phyloP scores from a whole-genome alignment of 225 moss, liverwort and hornwort species.

The Bryum argenteum region DNA sequence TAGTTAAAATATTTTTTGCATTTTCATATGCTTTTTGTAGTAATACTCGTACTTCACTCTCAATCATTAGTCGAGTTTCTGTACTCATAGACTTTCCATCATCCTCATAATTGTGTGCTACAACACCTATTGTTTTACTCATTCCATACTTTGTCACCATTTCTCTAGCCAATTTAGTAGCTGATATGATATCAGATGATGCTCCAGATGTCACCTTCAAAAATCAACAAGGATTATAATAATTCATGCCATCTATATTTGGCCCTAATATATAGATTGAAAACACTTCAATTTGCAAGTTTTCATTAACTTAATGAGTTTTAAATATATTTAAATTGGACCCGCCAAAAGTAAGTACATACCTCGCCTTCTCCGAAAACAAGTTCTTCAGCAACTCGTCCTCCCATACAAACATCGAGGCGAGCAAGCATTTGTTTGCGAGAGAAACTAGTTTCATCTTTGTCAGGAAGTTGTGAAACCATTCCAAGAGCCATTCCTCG shows the following conservation, averaged over 20 bases:
- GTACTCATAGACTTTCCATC: slow-evolving; percentile 90
- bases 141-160: slow-evolving; percentile 60
- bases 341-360: not conserved
- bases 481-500: slow-evolving; percentile 40
- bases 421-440: slow-evolving; percentile 44
- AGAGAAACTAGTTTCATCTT: slow-evolving; percentile 46
- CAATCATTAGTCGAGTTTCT: slow-evolving; percentile 64
- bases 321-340: not conserved
- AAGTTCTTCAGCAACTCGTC: slow-evolving; percentile 37
- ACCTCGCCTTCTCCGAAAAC: slow-evolving; percentile 49
- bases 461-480: slow-evolving; percentile 44
- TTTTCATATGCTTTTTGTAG: slow-evolving; percentile 78
- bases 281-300: fast-evolving
- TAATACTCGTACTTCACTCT: slow-evolving; percentile 68
- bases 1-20: slow-evolving; percentile 60
- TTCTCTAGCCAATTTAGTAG: slow-evolving; percentile 43
- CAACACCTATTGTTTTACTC: slow-evolving; percentile 54
- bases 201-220: slow-evolving; percentile 33
- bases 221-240: not conserved
- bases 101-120: slow-evolving; percentile 90
- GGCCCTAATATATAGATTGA: not conserved
- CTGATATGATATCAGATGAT: slow-evolving; percentile 33
- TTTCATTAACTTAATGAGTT: not conserved
- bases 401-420: slow-evolving; percentile 46
- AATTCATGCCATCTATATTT: not conserved